A percentile compares a stretch with the other conserved stretches of the same genome.
Evolutionary conservation across 139 green algal species (phyloP).

Genomic region (Volvox reticuliferus): DNA sequence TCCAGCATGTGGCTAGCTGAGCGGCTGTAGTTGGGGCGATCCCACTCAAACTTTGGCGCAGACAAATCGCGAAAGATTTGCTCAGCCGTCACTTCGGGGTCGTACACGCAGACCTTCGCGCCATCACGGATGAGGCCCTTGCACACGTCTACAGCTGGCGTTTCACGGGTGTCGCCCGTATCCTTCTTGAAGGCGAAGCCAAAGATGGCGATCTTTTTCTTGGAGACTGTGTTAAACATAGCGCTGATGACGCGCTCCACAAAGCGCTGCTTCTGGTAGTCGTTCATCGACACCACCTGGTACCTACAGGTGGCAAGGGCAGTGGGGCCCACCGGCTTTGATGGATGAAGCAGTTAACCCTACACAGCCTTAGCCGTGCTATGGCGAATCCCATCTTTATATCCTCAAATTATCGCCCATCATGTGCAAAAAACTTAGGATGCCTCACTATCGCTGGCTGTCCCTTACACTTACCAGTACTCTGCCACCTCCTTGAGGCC

Average conservation of each 20-base stretch:
- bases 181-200: constrained; percentile 99
- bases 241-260: constrained; percentile 94
- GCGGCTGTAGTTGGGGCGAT: constrained; percentile 82
- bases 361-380: too few species aligned
- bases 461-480: constrained; percentile 94
- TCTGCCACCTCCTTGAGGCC: constrained; percentile 95
- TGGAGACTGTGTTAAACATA: constrained; percentile 99
- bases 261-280: constrained; percentile 99
- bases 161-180: constrained; percentile 97
- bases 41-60: constrained; percentile 93
- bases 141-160: constrained; percentile 98
- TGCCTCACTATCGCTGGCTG: too few species aligned
- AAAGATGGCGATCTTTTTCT: constrained; percentile 97
- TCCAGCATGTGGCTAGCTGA: constrained; percentile 64
- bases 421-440: too few species aligned
- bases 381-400: too few species aligned
- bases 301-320: constrained; percentile 17
- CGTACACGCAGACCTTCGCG: constrained; percentile 86
- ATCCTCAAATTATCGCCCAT: too few species aligned
- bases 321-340: too few species aligned
- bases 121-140: constrained; percentile 85
- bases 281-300: constrained; percentile 95
- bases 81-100: constrained; percentile 89
- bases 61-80: constrained; percentile 91
- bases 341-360: too few species aligned